A percentile compares a stretch with the other conserved stretches of the same genome.
These are phyloP conservation scores for Penicillium freii DNA, from an alignment of 2,329 filamentous ascomycete species.

Conservation along the genomic window DNA sequence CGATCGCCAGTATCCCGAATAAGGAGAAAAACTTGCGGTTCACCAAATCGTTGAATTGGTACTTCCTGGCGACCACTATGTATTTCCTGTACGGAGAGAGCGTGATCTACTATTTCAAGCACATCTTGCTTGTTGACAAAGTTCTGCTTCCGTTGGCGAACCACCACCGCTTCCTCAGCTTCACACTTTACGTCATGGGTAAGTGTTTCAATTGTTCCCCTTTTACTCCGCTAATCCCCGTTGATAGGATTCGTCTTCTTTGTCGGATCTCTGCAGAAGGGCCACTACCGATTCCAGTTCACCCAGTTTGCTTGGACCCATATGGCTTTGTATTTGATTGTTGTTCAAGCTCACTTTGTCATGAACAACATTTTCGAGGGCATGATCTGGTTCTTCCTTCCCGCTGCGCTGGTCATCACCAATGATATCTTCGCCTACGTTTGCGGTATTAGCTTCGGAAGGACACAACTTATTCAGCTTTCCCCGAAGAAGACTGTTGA, in stretches of 20 bases:
- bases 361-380: constrained; percentile 99
- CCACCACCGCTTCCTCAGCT: constrained; percentile 98
- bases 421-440: constrained; percentile 99
- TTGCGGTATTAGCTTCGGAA: constrained; percentile 93
- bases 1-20: constrained; percentile 92
- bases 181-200: constrained; percentile 97
- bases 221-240: constrained; percentile 10
- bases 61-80: constrained; percentile 98
- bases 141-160: constrained; percentile 90
- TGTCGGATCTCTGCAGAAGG: constrained; percentile 88
- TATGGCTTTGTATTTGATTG: constrained; percentile 97
- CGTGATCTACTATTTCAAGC: constrained; percentile 99
- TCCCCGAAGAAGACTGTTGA: constrained; percentile 99
- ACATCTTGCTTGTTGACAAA: constrained; percentile 92
- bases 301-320: constrained; percentile 99
- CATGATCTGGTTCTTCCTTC: constrained; percentile 99
- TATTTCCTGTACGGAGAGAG: constrained; percentile 99
- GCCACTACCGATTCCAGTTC: constrained; percentile 97
- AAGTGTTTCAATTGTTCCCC: constrained; percentile 34
- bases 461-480: constrained; percentile 94
- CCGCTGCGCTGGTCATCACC: constrained; percentile 89
- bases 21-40: constrained; percentile 86
- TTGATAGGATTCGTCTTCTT: constrained; percentile 90
- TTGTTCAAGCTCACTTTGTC: constrained; percentile 96
- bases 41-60: constrained; percentile 97